These are phyloP conservation scores for Globisporangium echinulatum DNA, from an alignment of 352 stramenopile genomes.

Conservation along the genomic window DNA sequence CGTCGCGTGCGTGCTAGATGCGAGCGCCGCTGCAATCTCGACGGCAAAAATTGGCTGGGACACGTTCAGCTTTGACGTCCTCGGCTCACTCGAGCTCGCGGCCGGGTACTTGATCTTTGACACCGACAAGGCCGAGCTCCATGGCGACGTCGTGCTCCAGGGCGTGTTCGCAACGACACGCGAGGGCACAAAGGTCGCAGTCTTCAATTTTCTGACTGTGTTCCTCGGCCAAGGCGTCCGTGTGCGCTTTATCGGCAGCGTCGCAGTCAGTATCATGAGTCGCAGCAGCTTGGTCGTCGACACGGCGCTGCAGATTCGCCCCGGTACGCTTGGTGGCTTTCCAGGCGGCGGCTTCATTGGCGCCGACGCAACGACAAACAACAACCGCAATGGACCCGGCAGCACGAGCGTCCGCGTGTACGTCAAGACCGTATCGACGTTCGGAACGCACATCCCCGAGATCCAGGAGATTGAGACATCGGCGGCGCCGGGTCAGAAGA, in stretches of 20 bases:
- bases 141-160: slow-evolving; percentile 48
- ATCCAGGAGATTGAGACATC: slow-evolving; percentile 88
- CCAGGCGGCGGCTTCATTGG: slow-evolving; percentile 85
- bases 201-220: slow-evolving; percentile 96
- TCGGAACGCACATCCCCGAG: slow-evolving; percentile 78
- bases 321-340: slow-evolving; percentile 92
- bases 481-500: slow-evolving; percentile 72
- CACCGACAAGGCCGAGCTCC: slow-evolving; percentile 46
- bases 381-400: slow-evolving; percentile 93
- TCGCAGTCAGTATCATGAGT: slow-evolving; percentile 87
- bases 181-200: slow-evolving; percentile 83
- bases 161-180: slow-evolving; percentile 56
- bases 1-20: background rate
- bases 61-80: slow-evolving; percentile 54
- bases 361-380: slow-evolving; percentile 64
- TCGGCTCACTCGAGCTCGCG: slow-evolving; percentile 73
- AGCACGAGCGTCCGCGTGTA: slow-evolving; percentile 88
- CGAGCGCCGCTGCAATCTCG: slow-evolving; percentile 8
- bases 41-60: slow-evolving; percentile 34
- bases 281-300: slow-evolving; percentile 90
- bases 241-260: slow-evolving; percentile 81
- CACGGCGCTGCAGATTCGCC: slow-evolving; percentile 64
- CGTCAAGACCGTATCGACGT: slow-evolving; percentile 89
- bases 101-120: slow-evolving; percentile 75
- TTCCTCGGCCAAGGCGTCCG: slow-evolving; percentile 79